Evolutionary conservation across 768 basidiomycete species (phyloP).

Genomic region (Suillus variegatus): DNA sequence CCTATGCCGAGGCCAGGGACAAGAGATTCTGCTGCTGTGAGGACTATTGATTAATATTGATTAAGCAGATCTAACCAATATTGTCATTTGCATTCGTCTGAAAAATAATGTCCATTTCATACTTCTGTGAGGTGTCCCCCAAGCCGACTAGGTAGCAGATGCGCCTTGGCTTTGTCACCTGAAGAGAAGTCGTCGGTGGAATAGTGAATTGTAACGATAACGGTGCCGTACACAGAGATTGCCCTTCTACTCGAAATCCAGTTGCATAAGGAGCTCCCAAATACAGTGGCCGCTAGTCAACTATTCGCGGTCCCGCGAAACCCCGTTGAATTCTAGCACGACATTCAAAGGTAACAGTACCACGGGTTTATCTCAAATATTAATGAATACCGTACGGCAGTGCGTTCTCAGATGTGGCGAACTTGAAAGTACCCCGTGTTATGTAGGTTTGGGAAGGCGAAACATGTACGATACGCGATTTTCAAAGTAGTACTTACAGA

Average conservation of each 20-base stretch:
- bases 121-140: neutral
- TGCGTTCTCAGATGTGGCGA: neutral
- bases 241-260: neutral
- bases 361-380: neutral
- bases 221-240: neutral
- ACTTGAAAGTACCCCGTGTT: neutral
- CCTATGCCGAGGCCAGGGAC: conserved; percentile 32
- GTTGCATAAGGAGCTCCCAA: neutral
- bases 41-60: conserved; percentile 13
- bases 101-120: too few species aligned
- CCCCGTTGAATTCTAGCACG: neutral
- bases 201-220: neutral
- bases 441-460: neutral
- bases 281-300: neutral
- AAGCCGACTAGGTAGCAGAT: neutral
- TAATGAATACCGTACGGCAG: neutral
- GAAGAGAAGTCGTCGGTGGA: neutral
- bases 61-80: neutral
- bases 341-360: neutral
- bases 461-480: neutral
- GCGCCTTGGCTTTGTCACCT: neutral
- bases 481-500: neutral
- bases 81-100: neutral
- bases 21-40: conserved; percentile 26
- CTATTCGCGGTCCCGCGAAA: neutral